phyloP scores from a whole-genome alignment of 192 early-diverging fungal species.

The Coemansia sp. region DNA sequence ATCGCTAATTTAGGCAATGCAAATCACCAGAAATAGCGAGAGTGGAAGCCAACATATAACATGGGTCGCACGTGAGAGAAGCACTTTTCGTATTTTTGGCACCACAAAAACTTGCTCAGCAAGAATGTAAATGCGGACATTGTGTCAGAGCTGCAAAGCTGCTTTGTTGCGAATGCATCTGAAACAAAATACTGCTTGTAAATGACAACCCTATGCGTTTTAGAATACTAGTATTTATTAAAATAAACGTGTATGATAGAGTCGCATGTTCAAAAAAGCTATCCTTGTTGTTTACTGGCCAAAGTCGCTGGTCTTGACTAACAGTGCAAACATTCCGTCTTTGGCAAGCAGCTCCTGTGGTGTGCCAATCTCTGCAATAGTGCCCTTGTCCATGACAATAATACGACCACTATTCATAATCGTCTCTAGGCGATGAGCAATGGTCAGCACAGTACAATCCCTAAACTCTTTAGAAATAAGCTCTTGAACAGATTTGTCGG shows the following conservation, averaged over 20 bases:
- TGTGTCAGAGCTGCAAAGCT: too few relatives aligned
- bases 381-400: slow-evolving; percentile 73
- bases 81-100: too few relatives aligned
- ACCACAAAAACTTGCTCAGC: too few relatives aligned
- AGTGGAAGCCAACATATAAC: too few relatives aligned
- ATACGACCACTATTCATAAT: slow-evolving; percentile 69
- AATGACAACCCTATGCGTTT: too few relatives aligned
- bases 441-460: slow-evolving; percentile 60
- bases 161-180: too few relatives aligned
- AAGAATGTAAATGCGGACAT: too few relatives aligned
- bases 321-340: slow-evolving; percentile 29
- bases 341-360: slow-evolving; percentile 62
- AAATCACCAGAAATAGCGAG: too few relatives aligned
- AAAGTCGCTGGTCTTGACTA: slow-evolving; percentile 30
- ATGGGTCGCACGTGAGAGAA: too few relatives aligned
- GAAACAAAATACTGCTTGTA: too few relatives aligned
- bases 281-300: background rate
- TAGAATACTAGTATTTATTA: too few relatives aligned
- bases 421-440: slow-evolving; percentile 76
- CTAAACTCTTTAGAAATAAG: slow-evolving; percentile 60
- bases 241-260: background rate
- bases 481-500: slow-evolving; percentile 23
- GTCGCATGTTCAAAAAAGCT: background rate
- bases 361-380: slow-evolving; percentile 64
- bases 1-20: background rate